Conservation (phyloP, 768 basidiomycete species). For the Pholiota microspora region DNA sequence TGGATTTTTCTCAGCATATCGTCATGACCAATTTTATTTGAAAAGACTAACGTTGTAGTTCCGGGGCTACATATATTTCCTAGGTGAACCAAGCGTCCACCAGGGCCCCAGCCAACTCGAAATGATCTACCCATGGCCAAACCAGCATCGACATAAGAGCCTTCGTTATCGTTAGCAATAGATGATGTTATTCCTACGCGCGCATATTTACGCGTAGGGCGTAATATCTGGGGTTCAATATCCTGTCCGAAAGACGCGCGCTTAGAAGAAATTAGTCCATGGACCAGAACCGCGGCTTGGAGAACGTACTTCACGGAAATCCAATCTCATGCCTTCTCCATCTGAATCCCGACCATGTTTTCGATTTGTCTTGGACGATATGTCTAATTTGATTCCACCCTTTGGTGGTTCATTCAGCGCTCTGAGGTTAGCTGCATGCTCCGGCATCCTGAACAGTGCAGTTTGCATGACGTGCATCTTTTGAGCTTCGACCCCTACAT, state of each 20-base stretch:
- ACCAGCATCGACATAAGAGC: constrained; percentile 74
- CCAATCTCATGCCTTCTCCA: constrained; percentile 60
- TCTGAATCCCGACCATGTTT: constrained; percentile 82
- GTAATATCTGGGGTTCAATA: constrained; percentile 61
- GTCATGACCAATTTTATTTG: neutral
- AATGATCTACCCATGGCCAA: constrained; percentile 85
- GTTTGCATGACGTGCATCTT: constrained; percentile 94
- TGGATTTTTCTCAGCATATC: constrained; percentile 21
- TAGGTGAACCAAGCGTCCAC: constrained; percentile 70
- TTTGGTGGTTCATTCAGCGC: constrained; percentile 43
- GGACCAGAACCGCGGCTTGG: neutral
- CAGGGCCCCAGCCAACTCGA: constrained; percentile 87
- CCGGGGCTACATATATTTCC: constrained; percentile 69
- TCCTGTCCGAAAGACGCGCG: constrained; percentile 78
- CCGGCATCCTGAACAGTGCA: constrained; percentile 75
- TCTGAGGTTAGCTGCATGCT: constrained; percentile 66
- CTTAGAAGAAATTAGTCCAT: constrained; percentile 32
- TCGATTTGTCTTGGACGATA: constrained; percentile 43
- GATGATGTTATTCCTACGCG: constrained; percentile 71
- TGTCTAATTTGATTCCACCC: constrained; percentile 28
- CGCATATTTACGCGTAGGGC: constrained; percentile 79
- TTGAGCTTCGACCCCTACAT: constrained; percentile 77
- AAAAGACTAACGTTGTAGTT: constrained; percentile 46
- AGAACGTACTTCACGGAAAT: constrained; percentile 56
- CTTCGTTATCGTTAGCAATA: constrained; percentile 61